These are phyloP conservation scores for Clarireedia paspali DNA, from an alignment of 2,329 filamentous ascomycete genomes.

Conservation along the genomic window DNA sequence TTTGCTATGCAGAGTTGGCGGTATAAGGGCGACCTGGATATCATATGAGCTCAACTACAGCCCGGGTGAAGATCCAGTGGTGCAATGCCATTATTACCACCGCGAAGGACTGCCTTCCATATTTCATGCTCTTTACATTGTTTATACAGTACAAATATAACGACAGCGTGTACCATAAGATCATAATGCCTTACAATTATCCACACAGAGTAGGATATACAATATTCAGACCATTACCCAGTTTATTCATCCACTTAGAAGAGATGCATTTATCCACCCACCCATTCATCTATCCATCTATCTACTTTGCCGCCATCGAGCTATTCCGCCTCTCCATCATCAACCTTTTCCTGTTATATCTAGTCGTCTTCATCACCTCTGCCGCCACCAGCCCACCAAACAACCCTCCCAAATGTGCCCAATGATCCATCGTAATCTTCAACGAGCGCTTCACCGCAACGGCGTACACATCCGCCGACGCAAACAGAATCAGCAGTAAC, in stretches of 20 bases:
- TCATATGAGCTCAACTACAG: too few relatives aligned
- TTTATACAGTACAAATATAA: too few relatives aligned
- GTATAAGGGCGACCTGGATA: too few relatives aligned
- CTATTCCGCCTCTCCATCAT: slow-evolving; percentile 13
- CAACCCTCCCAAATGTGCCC: slow-evolving; percentile 33
- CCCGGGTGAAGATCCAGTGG: too few relatives aligned
- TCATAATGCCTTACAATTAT: too few relatives aligned
- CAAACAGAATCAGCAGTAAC: slow-evolving; percentile 43
- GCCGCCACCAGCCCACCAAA: slow-evolving; percentile 25
- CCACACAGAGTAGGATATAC: too few relatives aligned
- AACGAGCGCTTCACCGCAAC: slow-evolving; percentile 3
- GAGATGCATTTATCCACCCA: background rate
- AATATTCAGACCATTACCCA: too few relatives aligned
- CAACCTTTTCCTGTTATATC: slow-evolving; percentile 17
- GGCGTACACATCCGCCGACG: slow-evolving; percentile 41
- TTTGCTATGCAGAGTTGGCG: too few relatives aligned
- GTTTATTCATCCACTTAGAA: background rate
- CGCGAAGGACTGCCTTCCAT: too few relatives aligned
- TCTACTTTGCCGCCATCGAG: background rate
- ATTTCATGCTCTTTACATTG: too few relatives aligned
- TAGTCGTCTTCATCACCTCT: slow-evolving; percentile 21
- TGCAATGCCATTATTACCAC: too few relatives aligned
- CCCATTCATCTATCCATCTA: background rate
- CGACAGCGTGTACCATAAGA: too few relatives aligned
- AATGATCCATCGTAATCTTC: slow-evolving; percentile 29